phyloP scores from a whole-genome alignment of 768 basidiomycete species.

The Amanita pseudoporphyria region DNA sequence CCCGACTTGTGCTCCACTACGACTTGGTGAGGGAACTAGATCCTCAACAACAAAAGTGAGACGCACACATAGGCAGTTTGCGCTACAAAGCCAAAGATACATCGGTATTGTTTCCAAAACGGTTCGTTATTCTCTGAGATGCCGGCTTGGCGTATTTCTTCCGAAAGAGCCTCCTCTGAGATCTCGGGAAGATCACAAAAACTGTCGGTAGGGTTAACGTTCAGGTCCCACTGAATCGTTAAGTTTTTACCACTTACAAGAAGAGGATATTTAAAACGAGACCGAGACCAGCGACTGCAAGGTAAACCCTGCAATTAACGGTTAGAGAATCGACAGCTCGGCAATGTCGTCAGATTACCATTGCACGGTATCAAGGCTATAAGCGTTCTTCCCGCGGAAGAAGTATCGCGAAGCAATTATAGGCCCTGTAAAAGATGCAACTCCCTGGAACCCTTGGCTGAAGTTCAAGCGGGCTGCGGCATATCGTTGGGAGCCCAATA shows the following conservation, averaged over 20 bases:
- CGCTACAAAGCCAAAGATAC: constrained; percentile 63
- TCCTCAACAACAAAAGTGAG: not conserved
- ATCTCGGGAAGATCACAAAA: constrained; percentile 65
- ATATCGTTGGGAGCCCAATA: constrained; percentile 56
- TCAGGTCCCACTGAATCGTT: not conserved
- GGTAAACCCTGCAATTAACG: constrained; percentile 41
- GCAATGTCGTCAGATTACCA: constrained; percentile 28
- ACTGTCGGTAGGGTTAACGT: constrained; percentile 19
- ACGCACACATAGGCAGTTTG: constrained; percentile 59
- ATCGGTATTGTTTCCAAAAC: constrained; percentile 62
- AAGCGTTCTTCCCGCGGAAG: constrained; percentile 56
- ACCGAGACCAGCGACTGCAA: constrained; percentile 57
- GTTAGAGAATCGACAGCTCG: not conserved
- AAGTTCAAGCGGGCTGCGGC: constrained; percentile 72
- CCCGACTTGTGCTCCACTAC: constrained; percentile 51
- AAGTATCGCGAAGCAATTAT: constrained; percentile 71
- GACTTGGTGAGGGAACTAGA: not conserved
- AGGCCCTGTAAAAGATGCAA: constrained; percentile 66
- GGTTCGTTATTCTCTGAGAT: constrained; percentile 34
- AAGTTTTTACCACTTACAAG: constrained; percentile 29
- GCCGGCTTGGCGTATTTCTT: constrained; percentile 36
- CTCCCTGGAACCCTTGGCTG: constrained; percentile 71
- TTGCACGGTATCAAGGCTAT: constrained; percentile 56
- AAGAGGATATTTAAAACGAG: constrained; percentile 53
- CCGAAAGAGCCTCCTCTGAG: constrained; percentile 51